Base-by-base conservation (phyloP, 2,329 filamentous ascomycete species). In the Aspergillus transmontanensis region DNA sequence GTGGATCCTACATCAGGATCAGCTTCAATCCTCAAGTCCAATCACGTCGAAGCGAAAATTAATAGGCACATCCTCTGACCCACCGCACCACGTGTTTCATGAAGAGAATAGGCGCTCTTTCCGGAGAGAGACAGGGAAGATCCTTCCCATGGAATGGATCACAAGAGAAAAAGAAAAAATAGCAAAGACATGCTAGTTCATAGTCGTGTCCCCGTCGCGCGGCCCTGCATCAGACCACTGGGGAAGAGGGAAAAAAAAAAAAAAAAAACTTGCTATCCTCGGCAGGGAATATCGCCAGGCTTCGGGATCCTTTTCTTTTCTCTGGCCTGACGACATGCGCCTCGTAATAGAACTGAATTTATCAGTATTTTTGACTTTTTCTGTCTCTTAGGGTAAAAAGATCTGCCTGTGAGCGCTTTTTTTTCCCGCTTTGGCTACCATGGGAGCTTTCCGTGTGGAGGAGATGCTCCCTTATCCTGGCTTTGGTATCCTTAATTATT, bases 81-180 rank as follows among this genome's bases (percentile, higher is more conserved):
- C 63, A 64, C 60, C 21, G 51, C n/a, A 62, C 57, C 63, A 62
- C 63, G 60, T 64, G 62, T 62, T 55, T 58, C 57, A 62, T 43
- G 51, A 55, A 55, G 51, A 55, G 36, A 39, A 48, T 26, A 39
- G 30, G 39, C 21, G 48, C 21, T 30, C 46, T 30, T 9, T 41
- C 36, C 36, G 9, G 28, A 30, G 21, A 48, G 21, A 48, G 5
- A 16, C n/a, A 11, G 28, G 28, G 16, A 51, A 32, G 28, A 51
- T 51, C 28, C 16, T 32, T 32, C 16, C 26, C 7, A 32, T n/a
- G 19, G 48, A 32, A 51, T 9, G 45, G 23, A 48, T 51, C 48
- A 32, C 19, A 51, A 32, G 28, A 32, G 6, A 6, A 26, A 32
- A 51, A n/a, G 1, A 21, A 32, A 51, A 14, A 51, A 11, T 16